Evolutionary conservation across 768 basidiomycete genomes (phyloP).

Genomic region (Lyophyllum decastes): DNA sequence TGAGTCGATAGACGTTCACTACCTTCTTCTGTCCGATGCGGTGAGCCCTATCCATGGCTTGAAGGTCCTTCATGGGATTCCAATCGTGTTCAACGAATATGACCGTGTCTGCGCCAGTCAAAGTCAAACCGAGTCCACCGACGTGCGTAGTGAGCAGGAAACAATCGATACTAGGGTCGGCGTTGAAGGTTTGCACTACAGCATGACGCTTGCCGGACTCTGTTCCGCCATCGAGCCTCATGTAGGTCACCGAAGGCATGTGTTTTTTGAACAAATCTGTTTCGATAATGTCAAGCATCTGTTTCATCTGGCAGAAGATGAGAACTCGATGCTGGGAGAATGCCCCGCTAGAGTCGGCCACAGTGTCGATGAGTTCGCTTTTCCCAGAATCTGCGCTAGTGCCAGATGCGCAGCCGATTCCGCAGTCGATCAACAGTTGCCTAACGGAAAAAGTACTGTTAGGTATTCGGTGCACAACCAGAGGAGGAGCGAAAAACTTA

Average conservation of each 20-base stretch:
- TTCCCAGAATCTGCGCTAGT: slow-evolving; percentile 57
- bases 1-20: slow-evolving; percentile 96
- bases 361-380: slow-evolving; percentile 65
- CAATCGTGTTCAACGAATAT: slow-evolving; percentile 99
- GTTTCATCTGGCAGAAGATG: slow-evolving; percentile 99
- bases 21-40: slow-evolving; percentile 98
- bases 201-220: slow-evolving; percentile 95
- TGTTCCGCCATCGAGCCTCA: slow-evolving; percentile 94
- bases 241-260: slow-evolving; percentile 97
- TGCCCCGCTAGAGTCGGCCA: slow-evolving; percentile 51
- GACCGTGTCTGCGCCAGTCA: slow-evolving; percentile 98
- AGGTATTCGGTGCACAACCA: slow-evolving; percentile 1
- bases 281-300: slow-evolving; percentile 98
- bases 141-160: slow-evolving; percentile 95
- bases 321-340: slow-evolving; percentile 98
- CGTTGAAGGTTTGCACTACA: slow-evolving; percentile 96
- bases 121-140: slow-evolving; percentile 91
- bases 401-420: slow-evolving; percentile 67
- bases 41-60: slow-evolving; percentile 99
- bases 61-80: slow-evolving; percentile 99
- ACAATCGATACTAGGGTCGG: slow-evolving; percentile 96
- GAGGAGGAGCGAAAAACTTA: slow-evolving; percentile 35
- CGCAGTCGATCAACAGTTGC: slow-evolving; percentile 92
- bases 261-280: slow-evolving; percentile 85
- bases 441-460: slow-evolving; percentile 40